Conservation (phyloP, 2,329 filamentous ascomycete species). For the Fusarium beomiforme region DNA sequence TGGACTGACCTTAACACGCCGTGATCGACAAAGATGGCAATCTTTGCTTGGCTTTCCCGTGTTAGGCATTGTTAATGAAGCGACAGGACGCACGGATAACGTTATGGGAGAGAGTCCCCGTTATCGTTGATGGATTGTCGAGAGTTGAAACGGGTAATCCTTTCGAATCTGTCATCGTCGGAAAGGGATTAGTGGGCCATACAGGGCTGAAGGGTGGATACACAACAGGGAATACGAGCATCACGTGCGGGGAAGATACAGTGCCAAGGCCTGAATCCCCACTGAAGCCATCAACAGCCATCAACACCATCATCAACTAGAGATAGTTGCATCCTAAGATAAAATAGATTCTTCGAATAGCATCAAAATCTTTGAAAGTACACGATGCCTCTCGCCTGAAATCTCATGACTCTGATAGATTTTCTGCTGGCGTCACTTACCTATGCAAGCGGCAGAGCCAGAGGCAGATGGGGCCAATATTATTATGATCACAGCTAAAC, state of each 20-base stretch:
- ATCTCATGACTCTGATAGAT: background rate
- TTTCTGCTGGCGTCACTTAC: no score
- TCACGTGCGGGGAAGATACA: constrained; percentile 24
- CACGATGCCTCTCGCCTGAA: background rate
- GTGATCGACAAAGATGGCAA: constrained; percentile 53
- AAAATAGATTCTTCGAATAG: background rate
- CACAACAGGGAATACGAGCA: background rate
- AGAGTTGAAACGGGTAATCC: constrained; percentile 40
- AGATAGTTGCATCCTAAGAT: background rate
- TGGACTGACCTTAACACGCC: constrained; percentile 53
- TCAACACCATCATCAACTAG: background rate
- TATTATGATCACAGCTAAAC: background rate
- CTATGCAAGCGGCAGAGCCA: background rate
- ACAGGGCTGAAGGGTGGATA: constrained; percentile 28
- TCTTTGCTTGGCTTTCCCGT: constrained; percentile 54
- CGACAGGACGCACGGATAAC: background rate
- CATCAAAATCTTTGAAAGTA: background rate
- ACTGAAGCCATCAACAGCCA: background rate
- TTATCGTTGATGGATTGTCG: constrained; percentile 17
- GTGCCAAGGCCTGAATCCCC: background rate
- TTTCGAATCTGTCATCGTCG: constrained; percentile 39
- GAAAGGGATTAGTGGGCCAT: constrained; percentile 30
- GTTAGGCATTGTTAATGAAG: constrained; percentile 49
- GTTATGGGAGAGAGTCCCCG: background rate
- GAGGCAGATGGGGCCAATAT: background rate